phyloP scores from a whole-genome alignment of 495 filamentous ascomycete species.

The Penicillium canariense region DNA sequence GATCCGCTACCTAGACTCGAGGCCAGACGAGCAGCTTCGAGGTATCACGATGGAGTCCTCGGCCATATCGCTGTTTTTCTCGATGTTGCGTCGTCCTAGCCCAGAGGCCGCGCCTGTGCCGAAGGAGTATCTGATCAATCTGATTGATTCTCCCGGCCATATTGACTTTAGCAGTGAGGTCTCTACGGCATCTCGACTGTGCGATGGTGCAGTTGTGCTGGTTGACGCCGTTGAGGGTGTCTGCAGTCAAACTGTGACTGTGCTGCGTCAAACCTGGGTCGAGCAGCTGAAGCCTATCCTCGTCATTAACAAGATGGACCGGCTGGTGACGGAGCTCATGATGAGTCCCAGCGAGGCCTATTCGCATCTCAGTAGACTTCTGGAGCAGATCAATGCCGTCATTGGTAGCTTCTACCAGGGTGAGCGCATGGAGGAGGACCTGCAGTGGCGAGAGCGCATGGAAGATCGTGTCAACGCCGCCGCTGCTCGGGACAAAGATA shows the following conservation, averaged over 20 bases:
- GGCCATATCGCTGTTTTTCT: slow-evolving; percentile 95
- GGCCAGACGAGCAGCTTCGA: slow-evolving; percentile 93
- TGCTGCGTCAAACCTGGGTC: slow-evolving; percentile 91
- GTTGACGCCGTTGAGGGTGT: slow-evolving; percentile 99
- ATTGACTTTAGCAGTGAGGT: slow-evolving; percentile 99
- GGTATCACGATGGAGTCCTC: slow-evolving; percentile 99
- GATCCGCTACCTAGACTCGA: slow-evolving; percentile 95
- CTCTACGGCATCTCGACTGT: slow-evolving; percentile 89
- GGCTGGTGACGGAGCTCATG: slow-evolving; percentile 86
- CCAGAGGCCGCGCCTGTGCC: slow-evolving; percentile 66
- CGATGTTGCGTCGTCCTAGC: slow-evolving; percentile 69
- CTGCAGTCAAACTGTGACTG: slow-evolving; percentile 96
- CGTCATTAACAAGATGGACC: slow-evolving; percentile 98
- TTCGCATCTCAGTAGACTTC: slow-evolving; percentile 79
- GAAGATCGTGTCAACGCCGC: slow-evolving; percentile 72
- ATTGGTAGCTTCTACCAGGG: slow-evolving; percentile 97
- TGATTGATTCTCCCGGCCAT: slow-evolving; percentile 97
- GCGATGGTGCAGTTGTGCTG: slow-evolving; percentile 90
- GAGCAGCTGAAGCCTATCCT: slow-evolving; percentile 93
- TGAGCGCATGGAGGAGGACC: slow-evolving; percentile 97
- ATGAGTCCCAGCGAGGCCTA: slow-evolving; percentile 90
- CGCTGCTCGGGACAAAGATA: slow-evolving; percentile 41
- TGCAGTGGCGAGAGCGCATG: slow-evolving; percentile 92
- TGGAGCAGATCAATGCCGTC: slow-evolving; percentile 96
- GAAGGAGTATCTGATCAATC: slow-evolving; percentile 92